Base-by-base conservation (phyloP, 2,329 filamentous ascomycete species). In the Lojkania enalia region DNA sequence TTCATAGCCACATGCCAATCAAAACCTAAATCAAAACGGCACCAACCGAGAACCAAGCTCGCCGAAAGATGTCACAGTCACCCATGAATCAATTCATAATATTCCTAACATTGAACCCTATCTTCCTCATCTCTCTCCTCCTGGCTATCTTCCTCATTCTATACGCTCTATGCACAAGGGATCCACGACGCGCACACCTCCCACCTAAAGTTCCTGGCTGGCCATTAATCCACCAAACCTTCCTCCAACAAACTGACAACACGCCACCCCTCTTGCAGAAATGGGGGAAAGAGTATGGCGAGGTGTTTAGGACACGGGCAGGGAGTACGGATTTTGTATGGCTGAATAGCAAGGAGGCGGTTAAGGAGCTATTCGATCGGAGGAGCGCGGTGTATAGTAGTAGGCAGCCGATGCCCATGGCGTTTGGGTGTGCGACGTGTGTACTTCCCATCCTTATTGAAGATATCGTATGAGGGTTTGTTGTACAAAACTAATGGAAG, bases 331-430 rank as follows among this genome's bases (percentile, higher is more conserved):
- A 48, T 21, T 51, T 48, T 21, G 39, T 51, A 23, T 51, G 45
- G 48, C 38, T 51, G n/a, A 48, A 46, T 19, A 30, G 36, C 1
- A 42, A 42, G 14, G 35, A 51, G 19, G 40, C 44, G 3, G 45
- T 51, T 12, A 51, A 51, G 30, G 48, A 51, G 31, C 45, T 48
- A 3, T 48, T 51, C 27, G 48, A 51, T 29, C 36, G 44, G 16
- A 27, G 44, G 16, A 44, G 40, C 11, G 44, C 40, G 5, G 44
- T 48, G 11, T 51, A 51, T 32, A 44, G 40, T 9, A 44, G 35
- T 32, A 15, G 48, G 15, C 48, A 46, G 25, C 44, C 45, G 2
- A 46, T 51, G 36, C 48, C 48, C 9, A 39, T 51, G 36, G 48
- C 48, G 16, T 46, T 44, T 38, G 41, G 48, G 18, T 42, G 41